Conservation (phyloP, 805 yeast species). For the Candida xiaguanensis region DNA sequence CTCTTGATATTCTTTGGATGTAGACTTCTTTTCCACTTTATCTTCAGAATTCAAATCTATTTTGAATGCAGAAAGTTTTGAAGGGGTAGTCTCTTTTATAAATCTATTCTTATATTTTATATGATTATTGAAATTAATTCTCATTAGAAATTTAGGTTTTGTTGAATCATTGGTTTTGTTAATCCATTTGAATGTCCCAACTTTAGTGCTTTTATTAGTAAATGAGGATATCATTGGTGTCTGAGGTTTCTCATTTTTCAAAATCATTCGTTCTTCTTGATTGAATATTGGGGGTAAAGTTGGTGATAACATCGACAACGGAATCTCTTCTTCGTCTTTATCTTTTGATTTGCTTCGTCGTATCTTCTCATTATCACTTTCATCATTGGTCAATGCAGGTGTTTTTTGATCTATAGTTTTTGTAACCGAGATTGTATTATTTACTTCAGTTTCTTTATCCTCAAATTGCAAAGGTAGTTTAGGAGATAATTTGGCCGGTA, state of each 20-base stretch:
- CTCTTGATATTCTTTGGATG: background rate
- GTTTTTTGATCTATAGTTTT: slow-evolving; percentile 9
- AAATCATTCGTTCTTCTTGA: background rate
- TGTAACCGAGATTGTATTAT: background rate
- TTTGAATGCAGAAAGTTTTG: slow-evolving; percentile 12
- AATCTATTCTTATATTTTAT: slow-evolving; percentile 14
- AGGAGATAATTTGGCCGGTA: slow-evolving; percentile 40
- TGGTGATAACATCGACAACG: slow-evolving; percentile 30
- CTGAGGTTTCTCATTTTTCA: background rate
- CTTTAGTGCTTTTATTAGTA: slow-evolving; percentile 7
- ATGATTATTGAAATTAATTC: slow-evolving; percentile 18
- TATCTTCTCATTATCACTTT: slow-evolving; percentile 1
- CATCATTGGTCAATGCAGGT: slow-evolving; percentile 6
- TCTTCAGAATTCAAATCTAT: background rate
- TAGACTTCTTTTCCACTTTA: background rate
- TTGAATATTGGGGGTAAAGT: slow-evolving; percentile 28
- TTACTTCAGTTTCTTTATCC: background rate
- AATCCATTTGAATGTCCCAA: slow-evolving; percentile 21
- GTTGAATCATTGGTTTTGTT: slow-evolving; percentile 22
- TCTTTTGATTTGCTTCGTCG: background rate
- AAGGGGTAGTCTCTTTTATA: background rate
- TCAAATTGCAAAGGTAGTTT: slow-evolving; percentile 24
- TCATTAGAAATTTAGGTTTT: slow-evolving; percentile 15
- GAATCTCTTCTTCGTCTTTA: slow-evolving; percentile 23
- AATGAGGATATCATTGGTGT: slow-evolving; percentile 2